A percentile compares a stretch with the other conserved stretches of the same genome.
These are phyloP conservation scores for Cryptococcus maquisensis DNA, from an alignment of 1,284 basidiomycete genomes.

Conservation along the genomic window DNA sequence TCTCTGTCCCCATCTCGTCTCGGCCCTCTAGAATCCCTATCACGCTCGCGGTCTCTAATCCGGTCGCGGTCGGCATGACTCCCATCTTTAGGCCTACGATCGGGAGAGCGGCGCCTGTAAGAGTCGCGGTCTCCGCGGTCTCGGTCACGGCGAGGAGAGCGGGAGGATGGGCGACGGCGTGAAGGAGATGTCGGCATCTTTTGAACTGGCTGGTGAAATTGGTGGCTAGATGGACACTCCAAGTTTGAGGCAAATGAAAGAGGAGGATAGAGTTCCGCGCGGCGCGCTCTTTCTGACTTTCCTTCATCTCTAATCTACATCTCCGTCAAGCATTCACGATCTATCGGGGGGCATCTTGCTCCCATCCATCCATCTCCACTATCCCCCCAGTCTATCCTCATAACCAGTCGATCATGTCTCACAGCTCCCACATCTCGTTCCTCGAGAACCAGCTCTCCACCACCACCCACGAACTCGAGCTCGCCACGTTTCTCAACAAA, in stretches of 20 bases:
- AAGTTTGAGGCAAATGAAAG: neutral
- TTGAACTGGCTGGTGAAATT: neutral
- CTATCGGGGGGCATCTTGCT: neutral
- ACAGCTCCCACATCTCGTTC: constrained; percentile 1
- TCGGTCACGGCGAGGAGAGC: constrained; percentile 10
- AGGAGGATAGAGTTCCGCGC: neutral
- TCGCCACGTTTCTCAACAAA: constrained; percentile 40
- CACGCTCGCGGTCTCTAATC: too few relatives aligned
- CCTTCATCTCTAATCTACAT: neutral
- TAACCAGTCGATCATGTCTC: constrained; percentile 2
- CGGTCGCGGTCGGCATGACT: too few relatives aligned
- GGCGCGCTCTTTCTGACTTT: neutral
- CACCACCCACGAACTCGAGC: constrained; percentile 33
- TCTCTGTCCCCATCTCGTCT: constrained; percentile 4
- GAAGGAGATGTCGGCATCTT: constrained; percentile 13
- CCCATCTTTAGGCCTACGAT: constrained; percentile 1
- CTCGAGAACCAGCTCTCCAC: constrained; percentile 17
- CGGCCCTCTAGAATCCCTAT: constrained; percentile 2
- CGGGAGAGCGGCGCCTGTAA: neutral
- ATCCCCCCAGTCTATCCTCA: neutral
- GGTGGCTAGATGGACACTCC: neutral
- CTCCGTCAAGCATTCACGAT: neutral
- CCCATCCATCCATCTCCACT: too few relatives aligned
- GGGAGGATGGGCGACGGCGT: constrained; percentile 11
- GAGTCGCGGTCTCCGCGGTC: constrained; percentile 6